Percentiles rank a stretch among this genome's conserved stretches.
Conservation (phyloP, 805 yeast genomes). For the Yamadazyma phyllophila region DNA sequence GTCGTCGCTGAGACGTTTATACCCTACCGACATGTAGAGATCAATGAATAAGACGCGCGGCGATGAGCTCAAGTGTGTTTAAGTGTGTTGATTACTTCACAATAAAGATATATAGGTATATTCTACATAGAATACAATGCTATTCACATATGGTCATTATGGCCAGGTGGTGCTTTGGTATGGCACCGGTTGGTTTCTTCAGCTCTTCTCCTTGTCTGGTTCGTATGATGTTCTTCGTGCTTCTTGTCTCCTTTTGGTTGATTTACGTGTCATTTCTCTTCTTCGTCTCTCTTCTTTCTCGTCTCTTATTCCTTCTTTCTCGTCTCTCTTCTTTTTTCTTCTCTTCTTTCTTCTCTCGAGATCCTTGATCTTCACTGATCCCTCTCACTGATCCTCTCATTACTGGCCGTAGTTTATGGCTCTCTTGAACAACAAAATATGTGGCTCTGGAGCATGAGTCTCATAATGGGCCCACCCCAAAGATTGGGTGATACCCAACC, state of each 20-base stretch:
- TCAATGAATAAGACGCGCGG: not conserved
- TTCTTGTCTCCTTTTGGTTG: not conserved
- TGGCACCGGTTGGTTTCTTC: too few species aligned
- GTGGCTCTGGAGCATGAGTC: conserved; percentile 98
- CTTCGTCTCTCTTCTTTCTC: not conserved
- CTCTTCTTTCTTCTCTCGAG: too few species aligned
- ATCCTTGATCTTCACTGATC: too few species aligned
- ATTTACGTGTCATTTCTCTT: not conserved
- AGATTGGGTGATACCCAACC: conserved; percentile 94
- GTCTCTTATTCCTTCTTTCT: not conserved
- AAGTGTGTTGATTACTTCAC: not conserved
- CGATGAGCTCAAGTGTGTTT: not conserved
- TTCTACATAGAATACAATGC: conserved; percentile 1
- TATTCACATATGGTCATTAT: not conserved
- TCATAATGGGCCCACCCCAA: conserved; percentile 98
- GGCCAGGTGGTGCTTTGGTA: too few species aligned
- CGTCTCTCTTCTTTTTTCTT: not conserved
- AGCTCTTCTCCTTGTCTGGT: too few species aligned
- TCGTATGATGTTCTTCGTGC: too few species aligned
- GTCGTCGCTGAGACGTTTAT: conserved; percentile 19
- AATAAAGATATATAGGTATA: not conserved
- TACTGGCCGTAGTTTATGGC: conserved; percentile 55
- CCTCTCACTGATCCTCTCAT: too few species aligned
- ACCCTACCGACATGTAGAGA: conserved; percentile 2
- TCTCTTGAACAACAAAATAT: conserved; percentile 78